phyloP scores from a whole-genome alignment of 371 early-diverging fungal genomes.

The Apophysomyces elegans region DNA sequence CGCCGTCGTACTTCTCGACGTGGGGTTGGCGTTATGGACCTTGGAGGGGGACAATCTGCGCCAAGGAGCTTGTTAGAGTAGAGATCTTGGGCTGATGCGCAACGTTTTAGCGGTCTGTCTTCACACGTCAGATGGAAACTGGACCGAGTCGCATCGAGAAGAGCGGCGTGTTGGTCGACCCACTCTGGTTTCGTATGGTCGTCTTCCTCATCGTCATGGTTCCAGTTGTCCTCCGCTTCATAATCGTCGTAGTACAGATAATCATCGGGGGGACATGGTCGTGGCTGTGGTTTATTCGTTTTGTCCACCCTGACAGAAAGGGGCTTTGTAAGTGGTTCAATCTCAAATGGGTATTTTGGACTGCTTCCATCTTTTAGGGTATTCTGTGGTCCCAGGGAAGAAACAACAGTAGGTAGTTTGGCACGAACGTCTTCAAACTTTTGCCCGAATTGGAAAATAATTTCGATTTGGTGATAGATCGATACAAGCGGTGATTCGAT shows the following conservation, averaged over 20 bases:
- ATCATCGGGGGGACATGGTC: neutral
- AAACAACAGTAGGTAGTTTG: conserved; percentile 40
- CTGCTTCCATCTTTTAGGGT: neutral
- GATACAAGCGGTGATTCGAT: conserved; percentile 42
- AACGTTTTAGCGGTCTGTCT: neutral
- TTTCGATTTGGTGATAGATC: conserved; percentile 44
- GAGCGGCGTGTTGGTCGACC: neutral
- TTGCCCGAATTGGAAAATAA: conserved; percentile 41
- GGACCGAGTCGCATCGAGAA: neutral
- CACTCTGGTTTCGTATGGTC: neutral
- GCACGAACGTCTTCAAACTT: conserved; percentile 42
- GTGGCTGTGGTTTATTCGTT: neutral
- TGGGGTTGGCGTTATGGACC: conserved; percentile 1
- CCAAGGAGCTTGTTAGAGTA: neutral
- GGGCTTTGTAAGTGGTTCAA: neutral
- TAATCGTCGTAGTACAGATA: neutral
- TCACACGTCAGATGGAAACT: conserved; percentile 4
- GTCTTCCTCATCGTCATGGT: neutral
- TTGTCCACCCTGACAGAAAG: neutral
- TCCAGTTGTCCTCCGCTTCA: neutral
- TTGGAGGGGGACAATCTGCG: neutral
- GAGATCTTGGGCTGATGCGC: neutral
- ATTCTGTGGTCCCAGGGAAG: conserved; percentile 22
- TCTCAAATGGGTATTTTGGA: conserved; percentile 5
- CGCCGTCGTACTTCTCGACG: neutral